These are phyloP conservation scores for Russula dissimulans DNA, from an alignment of 768 basidiomycete genomes.

Conservation along the genomic window DNA sequence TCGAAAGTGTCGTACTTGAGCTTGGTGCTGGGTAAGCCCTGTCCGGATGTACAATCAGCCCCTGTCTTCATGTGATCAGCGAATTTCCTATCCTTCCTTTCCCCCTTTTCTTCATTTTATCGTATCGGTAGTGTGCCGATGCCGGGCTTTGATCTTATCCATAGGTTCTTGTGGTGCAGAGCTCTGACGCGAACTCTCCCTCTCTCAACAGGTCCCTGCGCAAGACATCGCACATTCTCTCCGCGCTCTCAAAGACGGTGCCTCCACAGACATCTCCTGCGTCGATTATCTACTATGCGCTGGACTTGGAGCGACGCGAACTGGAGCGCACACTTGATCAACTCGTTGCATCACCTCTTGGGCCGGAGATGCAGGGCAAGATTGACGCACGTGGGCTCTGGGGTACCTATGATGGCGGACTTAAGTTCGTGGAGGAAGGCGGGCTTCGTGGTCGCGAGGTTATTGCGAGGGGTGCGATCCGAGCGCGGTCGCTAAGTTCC, in stretches of 20 bases:
- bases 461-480: conserved; percentile 1
- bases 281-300: conserved; percentile 78
- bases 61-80: not conserved
- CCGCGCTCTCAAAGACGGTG: conserved; percentile 53
- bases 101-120: too few species aligned
- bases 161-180: not conserved
- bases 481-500: conserved; percentile 32
- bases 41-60: not conserved
- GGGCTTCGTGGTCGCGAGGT: conserved; percentile 35
- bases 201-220: conserved; percentile 53
- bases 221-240: conserved; percentile 81
- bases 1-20: conserved; percentile 64
- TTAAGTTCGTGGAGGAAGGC: conserved; percentile 66
- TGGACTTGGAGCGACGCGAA: conserved; percentile 86
- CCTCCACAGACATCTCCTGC: conserved; percentile 28
- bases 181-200: not conserved
- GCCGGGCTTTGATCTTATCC: not conserved
- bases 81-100: not conserved
- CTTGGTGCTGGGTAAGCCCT: conserved; percentile 86
- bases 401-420: conserved; percentile 85
- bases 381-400: conserved; percentile 77
- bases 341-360: conserved; percentile 56
- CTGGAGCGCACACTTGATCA: conserved; percentile 68
- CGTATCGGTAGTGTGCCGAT: too few species aligned
- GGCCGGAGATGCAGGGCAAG: conserved; percentile 53